Percentiles rank a stretch among this genome's conserved stretches.
These are phyloP conservation scores for Colletotrichum shisoi DNA, from an alignment of 2,329 filamentous ascomycete species.

Conservation along the genomic window DNA sequence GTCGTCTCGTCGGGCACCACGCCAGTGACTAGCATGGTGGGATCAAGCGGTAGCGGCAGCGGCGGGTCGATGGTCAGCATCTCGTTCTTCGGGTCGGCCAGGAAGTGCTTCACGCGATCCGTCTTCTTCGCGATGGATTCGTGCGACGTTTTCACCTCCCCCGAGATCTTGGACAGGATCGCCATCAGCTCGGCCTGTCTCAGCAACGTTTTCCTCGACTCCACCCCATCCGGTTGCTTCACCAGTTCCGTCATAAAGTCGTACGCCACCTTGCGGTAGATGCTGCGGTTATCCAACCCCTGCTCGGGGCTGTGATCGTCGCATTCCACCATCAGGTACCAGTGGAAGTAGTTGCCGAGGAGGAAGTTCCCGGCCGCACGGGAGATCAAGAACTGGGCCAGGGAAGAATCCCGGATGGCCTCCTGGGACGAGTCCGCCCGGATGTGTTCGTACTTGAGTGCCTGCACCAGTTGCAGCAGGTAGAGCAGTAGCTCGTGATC, in stretches of 20 bases:
- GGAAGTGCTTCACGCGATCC: slow-evolving; percentile 81
- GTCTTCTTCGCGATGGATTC: slow-evolving; percentile 82
- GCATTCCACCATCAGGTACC: slow-evolving; percentile 98
- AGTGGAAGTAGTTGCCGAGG: slow-evolving; percentile 93
- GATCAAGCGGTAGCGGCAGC: slow-evolving; percentile 86
- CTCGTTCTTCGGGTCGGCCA: slow-evolving; percentile 91
- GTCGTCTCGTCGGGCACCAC: slow-evolving; percentile 83
- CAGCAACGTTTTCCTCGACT: slow-evolving; percentile 77
- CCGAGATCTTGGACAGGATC: slow-evolving; percentile 85
- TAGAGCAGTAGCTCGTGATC: slow-evolving; percentile 92
- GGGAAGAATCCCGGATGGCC: slow-evolving; percentile 75
- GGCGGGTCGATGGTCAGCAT: slow-evolving; percentile 83
- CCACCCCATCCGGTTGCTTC: slow-evolving; percentile 72
- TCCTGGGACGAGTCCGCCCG: slow-evolving; percentile 65
- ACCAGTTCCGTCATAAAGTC: slow-evolving; percentile 93
- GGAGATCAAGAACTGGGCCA: slow-evolving; percentile 88
- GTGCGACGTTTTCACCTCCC: slow-evolving; percentile 82
- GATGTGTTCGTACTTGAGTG: slow-evolving; percentile 89
- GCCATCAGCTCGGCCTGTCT: slow-evolving; percentile 90
- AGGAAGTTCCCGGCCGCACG: slow-evolving; percentile 88
- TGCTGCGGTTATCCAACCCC: slow-evolving; percentile 75
- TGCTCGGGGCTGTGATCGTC: slow-evolving; percentile 83
- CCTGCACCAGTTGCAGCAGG: slow-evolving; percentile 91
- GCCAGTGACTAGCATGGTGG: slow-evolving; percentile 78
- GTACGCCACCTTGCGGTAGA: slow-evolving; percentile 92